Base-by-base conservation (phyloP, 306 rosid genomes). In the Dalbergia cochinchinensis region DNA sequence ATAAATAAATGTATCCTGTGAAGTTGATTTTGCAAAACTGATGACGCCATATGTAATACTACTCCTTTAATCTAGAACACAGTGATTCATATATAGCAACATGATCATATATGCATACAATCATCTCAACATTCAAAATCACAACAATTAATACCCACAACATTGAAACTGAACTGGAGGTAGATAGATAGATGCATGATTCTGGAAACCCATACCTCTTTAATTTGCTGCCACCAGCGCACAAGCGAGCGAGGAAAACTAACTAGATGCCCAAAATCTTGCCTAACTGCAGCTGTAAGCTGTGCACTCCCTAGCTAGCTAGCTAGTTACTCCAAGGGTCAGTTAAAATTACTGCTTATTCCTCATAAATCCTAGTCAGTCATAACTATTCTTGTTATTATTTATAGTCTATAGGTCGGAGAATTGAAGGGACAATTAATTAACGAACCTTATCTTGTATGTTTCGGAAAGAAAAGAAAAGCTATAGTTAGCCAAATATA, bases 371-470 rank as follows among this genome's bases (percentile, higher is more conserved):
- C 11, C 26, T 20, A 12, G 13, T 12, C 19, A 54, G 14, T 47
- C 60, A 35, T 64, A 7, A 50, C 19, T 63, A 33, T 44, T 22
- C 18, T 54, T 54, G 8, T 48, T 77, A 11, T 37, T 8, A 19
- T 42, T 39, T 42, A 42, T 69, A 5, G 42, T 44, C 59, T 59
- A 7, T 41, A 44, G n/a, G 11, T 58, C 1, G 58, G 44, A 73
- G 57, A 58, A 26, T 1, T 26, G 31, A 26, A 8, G 16, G 14
- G 44, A 31, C 47, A 3, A 75, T 7, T 11, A 3, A 75, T 7
- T 11, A 14, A 54, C 20, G 37, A 72, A 69, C 69, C 85, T 84
- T 84, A 84, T 84, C 84, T 39, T 71, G 77, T 80, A 57, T 53
- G 60, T 51, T 76, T 15, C 0, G 4, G 20, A 18, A 70, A 22